Conservation (phyloP, 2,329 filamentous ascomycete genomes). For the Neonectria neomacrospora region DNA sequence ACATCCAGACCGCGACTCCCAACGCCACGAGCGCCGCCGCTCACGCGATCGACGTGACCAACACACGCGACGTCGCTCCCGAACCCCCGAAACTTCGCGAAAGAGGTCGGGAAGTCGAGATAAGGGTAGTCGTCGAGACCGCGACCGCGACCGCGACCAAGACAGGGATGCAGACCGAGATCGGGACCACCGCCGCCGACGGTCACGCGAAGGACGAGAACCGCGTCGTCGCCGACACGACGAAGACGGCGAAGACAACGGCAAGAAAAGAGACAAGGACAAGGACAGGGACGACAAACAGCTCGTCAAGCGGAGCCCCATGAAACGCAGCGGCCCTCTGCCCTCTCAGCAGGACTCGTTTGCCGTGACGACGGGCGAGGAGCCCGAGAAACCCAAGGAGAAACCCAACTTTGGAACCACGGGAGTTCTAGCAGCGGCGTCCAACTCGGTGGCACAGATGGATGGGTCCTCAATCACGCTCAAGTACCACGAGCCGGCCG, state of each 20-base stretch:
- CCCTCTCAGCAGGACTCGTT: slow-evolving; percentile 71
- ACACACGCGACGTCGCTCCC: slow-evolving; percentile 47
- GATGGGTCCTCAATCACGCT: slow-evolving; percentile 81
- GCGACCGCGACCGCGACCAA: slow-evolving; percentile 30
- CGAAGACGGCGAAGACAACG: slow-evolving; percentile 29
- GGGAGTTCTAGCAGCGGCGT: slow-evolving; percentile 86
- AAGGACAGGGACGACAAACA: slow-evolving; percentile 37
- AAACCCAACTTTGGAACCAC: slow-evolving; percentile 88
- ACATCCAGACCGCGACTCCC: slow-evolving; percentile 37
- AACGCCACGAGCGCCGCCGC: slow-evolving; percentile 43
- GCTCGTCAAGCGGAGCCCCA: slow-evolving; percentile 38
- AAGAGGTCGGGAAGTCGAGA: slow-evolving; percentile 45
- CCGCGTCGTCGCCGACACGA: slow-evolving; percentile 41
- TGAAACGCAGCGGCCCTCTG: slow-evolving; percentile 59
- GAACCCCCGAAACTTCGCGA: slow-evolving; percentile 46
- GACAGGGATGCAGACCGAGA: slow-evolving; percentile 31
- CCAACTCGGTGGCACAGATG: slow-evolving; percentile 78
- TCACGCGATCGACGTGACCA: slow-evolving; percentile 45
- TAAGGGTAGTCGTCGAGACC: slow-evolving; percentile 31
- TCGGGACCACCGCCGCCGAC: slow-evolving; percentile 42
- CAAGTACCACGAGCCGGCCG: slow-evolving; percentile 95
- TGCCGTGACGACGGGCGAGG: slow-evolving; percentile 61
- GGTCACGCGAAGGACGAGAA: slow-evolving; percentile 49
- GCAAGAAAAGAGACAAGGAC: slow-evolving; percentile 25
- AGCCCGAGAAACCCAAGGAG: slow-evolving; percentile 74